A percentile compares a stretch with the other conserved stretches of the same genome.
Conservation (phyloP, 2,329 filamentous ascomycete genomes). For the Diplodia scrobiculata region DNA sequence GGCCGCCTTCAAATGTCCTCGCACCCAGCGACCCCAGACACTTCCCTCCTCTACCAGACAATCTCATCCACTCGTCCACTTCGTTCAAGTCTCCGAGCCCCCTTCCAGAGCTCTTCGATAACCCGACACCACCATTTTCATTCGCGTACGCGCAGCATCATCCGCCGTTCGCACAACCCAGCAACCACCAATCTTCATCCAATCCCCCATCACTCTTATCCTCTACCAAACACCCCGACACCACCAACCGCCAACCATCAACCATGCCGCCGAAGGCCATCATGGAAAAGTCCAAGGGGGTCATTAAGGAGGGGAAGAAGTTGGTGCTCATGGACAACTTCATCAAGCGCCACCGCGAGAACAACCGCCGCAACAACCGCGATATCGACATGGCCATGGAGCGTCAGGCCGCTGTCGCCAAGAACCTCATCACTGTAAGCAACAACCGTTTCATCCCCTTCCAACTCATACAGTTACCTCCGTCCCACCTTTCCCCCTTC, state of each 20-base stretch:
- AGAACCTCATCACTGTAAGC: neutral
- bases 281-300: neutral
- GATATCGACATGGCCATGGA: neutral
- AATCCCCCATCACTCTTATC: neutral
- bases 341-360: neutral
- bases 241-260: too few species aligned
- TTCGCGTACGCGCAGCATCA: neutral
- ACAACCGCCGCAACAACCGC: neutral
- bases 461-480: neutral
- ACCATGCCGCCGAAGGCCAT: neutral
- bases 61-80: neutral
- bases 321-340: neutral
- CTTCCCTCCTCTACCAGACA: neutral
- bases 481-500: neutral
- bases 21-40: neutral
- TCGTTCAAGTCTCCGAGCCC: too few species aligned
- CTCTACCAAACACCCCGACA: neutral
- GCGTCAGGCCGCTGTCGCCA: neutral
- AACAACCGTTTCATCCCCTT: neutral
- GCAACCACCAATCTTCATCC: neutral
- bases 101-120: neutral
- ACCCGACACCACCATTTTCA: neutral
- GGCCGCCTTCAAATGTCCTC: neutral
- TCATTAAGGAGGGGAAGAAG: neutral
- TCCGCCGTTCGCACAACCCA: neutral